phyloP scores from a whole-genome alignment of 1,284 basidiomycete species.

The Neolentinus lepideus region DNA sequence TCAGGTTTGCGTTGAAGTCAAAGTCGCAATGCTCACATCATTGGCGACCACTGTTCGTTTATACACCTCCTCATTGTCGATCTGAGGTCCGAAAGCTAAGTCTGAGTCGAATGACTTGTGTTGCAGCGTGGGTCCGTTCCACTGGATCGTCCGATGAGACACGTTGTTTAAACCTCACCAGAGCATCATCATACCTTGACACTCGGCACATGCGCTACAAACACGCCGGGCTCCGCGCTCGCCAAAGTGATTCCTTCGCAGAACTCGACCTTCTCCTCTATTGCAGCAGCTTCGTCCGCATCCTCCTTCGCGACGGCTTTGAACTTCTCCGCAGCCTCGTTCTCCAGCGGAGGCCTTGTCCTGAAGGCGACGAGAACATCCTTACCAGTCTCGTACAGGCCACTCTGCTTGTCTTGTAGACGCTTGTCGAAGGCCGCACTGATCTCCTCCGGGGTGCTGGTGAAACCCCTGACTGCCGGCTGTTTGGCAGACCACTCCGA shows the following conservation, averaged over 20 bases:
- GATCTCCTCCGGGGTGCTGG: background rate
- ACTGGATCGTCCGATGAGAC: too few species aligned
- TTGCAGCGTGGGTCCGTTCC: conserved; percentile 26
- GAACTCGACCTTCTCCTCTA: conserved; percentile 11
- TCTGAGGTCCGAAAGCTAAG: conserved; percentile 24
- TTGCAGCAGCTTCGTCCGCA: conserved; percentile 6
- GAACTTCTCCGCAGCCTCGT: conserved; percentile 22
- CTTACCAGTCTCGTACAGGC: conserved; percentile 9
- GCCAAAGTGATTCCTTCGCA: conserved; percentile 16
- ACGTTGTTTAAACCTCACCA: too few species aligned
- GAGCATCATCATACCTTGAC: conserved; percentile 19
- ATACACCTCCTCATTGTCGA: conserved; percentile 26
- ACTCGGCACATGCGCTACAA: conserved; percentile 27
- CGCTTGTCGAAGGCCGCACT: background rate
- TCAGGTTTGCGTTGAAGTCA: too few species aligned
- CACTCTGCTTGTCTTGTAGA: conserved; percentile 4
- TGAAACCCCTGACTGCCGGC: conserved; percentile 11
- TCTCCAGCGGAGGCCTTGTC: conserved; percentile 23
- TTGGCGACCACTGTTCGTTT: conserved; percentile 22
- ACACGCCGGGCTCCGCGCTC: conserved; percentile 23
- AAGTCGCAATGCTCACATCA: conserved; percentile 16
- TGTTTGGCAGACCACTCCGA: conserved; percentile 7
- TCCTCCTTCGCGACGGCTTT: conserved; percentile 7
- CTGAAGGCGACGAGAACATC: conserved; percentile 27
- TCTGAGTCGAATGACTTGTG: conserved; percentile 27